Evolutionary conservation across 2,329 filamentous ascomycete species (phyloP), one percentile per base, ranked within the genome.

Genomic region (Penicillium sp.): DNA sequence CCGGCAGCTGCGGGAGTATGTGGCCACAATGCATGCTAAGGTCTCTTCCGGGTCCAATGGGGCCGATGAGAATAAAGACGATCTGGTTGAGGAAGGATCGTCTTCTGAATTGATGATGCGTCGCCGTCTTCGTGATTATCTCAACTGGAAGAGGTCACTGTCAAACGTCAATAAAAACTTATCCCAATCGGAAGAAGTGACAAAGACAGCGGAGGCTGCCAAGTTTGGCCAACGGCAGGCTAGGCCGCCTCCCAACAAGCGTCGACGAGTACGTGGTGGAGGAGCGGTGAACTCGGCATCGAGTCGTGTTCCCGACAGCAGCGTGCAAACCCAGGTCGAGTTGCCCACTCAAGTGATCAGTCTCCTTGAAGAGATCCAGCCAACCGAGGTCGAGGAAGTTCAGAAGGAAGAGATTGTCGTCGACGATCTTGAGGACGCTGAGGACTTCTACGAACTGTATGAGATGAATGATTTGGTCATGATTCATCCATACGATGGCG

Each of bases 401-500:
- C 83, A 90, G 56, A 94, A 91, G 64, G 66, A 66, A 47, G 67
- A 70, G n/a, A 77, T 94, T 25, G 76, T 83, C 2, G 74, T 81
- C 4, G 93, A 97, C 66, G 85, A 88, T 1, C 76, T 96, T 6
- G 86, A 95, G 41, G 81, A 95, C 63, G 91, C 93, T 86, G 90
- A 96, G 54, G 85, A 91, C 57, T 93, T 85, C 70, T 97, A 90
- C 65, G 82, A 93, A 66, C 77, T 97, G 29, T 95, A 91, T 66
- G 88, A 95, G 46, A 93, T 94, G 83, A 81, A 88, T 57, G 88
- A 95, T 56, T 75, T 97, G 18, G 78, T 97, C 9, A 82, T 95
- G 36, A 78, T 97, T 13, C 93, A 97, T 66, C 86, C 93, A 1
- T 98, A 95, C 66, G 90, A 95, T 50, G 90, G 90, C 9, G 93